Conservation (phyloP, 805 yeast genomes). For the Metschnikowia continentalis region DNA sequence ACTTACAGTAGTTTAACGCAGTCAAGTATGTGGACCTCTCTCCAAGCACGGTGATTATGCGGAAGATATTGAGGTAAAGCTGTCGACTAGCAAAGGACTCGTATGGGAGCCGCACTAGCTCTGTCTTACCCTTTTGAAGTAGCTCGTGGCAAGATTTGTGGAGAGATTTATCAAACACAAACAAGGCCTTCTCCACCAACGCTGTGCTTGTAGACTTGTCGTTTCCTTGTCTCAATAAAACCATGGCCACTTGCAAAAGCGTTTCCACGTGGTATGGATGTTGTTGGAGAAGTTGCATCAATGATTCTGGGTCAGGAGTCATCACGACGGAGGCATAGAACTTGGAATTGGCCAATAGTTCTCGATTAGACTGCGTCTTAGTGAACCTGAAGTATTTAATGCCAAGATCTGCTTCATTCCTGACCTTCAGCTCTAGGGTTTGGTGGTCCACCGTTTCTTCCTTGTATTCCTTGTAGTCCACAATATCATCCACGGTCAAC, state of each 20-base stretch:
- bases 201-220: slow-evolving; percentile 65
- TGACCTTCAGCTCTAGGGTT: slow-evolving; percentile 28
- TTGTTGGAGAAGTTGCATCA: slow-evolving; percentile 54
- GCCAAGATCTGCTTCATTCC: slow-evolving; percentile 35
- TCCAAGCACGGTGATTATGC: slow-evolving; percentile 65
- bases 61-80: slow-evolving; percentile 67
- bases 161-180: slow-evolving; percentile 74
- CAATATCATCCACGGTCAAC: slow-evolving; percentile 36
- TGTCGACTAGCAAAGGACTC: slow-evolving; percentile 73
- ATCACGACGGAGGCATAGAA: slow-evolving; percentile 64
- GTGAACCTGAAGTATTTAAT: slow-evolving; percentile 55
- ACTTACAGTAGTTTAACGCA: slow-evolving; percentile 71
- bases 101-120: slow-evolving; percentile 67
- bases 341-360: slow-evolving; percentile 39
- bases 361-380: slow-evolving; percentile 30
- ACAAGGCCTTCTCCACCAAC: slow-evolving; percentile 68
- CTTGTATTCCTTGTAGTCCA: slow-evolving; percentile 31
- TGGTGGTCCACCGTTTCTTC: slow-evolving; percentile 28
- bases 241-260: slow-evolving; percentile 72
- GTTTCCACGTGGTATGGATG: slow-evolving; percentile 76
- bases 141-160: slow-evolving; percentile 50
- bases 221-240: slow-evolving; percentile 73
- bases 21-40: slow-evolving; percentile 76
- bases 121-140: slow-evolving; percentile 45
- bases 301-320: slow-evolving; percentile 75